Evolutionary conservation across 1,284 basidiomycete genomes (phyloP), one percentile per base, ranked within the genome.

Genomic region (Malassezia dermatis): DNA sequence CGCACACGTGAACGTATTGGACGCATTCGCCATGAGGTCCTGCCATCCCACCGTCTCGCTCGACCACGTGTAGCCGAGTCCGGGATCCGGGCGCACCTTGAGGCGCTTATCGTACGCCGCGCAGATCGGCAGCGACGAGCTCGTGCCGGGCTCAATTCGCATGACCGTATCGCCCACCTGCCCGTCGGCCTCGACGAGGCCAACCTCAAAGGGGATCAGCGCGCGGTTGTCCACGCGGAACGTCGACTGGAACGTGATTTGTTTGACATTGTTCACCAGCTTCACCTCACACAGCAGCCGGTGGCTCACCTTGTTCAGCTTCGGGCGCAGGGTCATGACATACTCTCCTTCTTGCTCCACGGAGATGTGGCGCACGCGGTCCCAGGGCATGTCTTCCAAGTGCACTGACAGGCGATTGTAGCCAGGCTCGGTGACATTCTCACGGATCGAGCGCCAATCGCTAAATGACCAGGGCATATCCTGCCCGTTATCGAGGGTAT

Each of bases 341-440:
- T 84, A 91, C 75, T 95, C 89, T 51, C 95, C 94, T 76, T 96
- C 93, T 42, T 84, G 81, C 67, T 96, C 90, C 12, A 98, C 93
- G 1, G 88, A 88, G 53, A 99, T 83, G 54, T 86, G 84, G 48
- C 86, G 82, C 32, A 98, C 77, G 41, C 86, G 82, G 66, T 96
- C 91, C 93, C 94, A 99, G 4, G 84, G 78, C 69, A 88, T 89
- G 50, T 85, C 88, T 41, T 88, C 80, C 61, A 98, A 83, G 62
- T 86, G 85, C 23, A 72, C 60, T 27, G 64, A 66, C 2, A 73
- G 61, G 13, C 59, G 56, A 41, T 72, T 71, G 48, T 64, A 61
- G 21, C 60, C 62, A 7, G 61, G 57, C 49, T 72, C 68, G 43
- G 60, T 60, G 12, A 50, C 37, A 23, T 51, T 30, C 42, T 99